Evolutionary conservation across 78 protist species (phyloP), one percentile per base, ranked within the genome.

Genomic region (Trichosphaerium sp.): DNA sequence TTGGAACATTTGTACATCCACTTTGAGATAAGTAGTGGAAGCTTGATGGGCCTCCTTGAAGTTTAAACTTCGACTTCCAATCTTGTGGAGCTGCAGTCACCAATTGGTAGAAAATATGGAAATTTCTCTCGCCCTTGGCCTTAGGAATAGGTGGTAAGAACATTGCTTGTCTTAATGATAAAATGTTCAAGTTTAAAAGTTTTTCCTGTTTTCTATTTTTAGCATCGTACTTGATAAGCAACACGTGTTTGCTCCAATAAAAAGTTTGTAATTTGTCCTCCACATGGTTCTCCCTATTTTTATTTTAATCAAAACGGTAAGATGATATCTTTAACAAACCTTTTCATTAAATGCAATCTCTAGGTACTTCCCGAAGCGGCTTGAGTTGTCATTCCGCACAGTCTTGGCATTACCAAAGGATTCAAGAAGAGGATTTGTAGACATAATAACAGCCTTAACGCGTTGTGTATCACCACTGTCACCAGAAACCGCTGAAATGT

Each of bases 401-500:
- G 83, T 77, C 59, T 77, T 77, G 35, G 83, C 83, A 34, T 77
- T 77, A 0, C 83, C 83, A 62, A 91, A 90, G 21, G 96, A 85
- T 56, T 91, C 96, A 34, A 91, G 71, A 10, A 91, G 57, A 35
- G 92, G 96, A 72, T 89, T 90, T 32, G 80, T 49, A 40, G 69
- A 74, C 26, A 81, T 41, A 61, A 87, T 77, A 38, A 77, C 58
- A 25, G 70, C 62, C 75, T 87, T 84, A 37, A 84, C 71, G 25
- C 66, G 82, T 54, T 82, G 78, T n/a, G n/a, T n/a, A n/a, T n/a
- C n/a, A n/a, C n/a, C 75, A 23, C 23, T 34, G 32, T 66, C 83
- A 23, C 83, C 83, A 39, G 63, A 43, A 18, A 77, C 83, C 10
- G 32, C 57, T 34, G 83, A 75, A 15, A 77, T 77, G 25, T 77